Conservation (phyloP, 495 filamentous ascomycete genomes). For the Neurospora hispaniola region DNA sequence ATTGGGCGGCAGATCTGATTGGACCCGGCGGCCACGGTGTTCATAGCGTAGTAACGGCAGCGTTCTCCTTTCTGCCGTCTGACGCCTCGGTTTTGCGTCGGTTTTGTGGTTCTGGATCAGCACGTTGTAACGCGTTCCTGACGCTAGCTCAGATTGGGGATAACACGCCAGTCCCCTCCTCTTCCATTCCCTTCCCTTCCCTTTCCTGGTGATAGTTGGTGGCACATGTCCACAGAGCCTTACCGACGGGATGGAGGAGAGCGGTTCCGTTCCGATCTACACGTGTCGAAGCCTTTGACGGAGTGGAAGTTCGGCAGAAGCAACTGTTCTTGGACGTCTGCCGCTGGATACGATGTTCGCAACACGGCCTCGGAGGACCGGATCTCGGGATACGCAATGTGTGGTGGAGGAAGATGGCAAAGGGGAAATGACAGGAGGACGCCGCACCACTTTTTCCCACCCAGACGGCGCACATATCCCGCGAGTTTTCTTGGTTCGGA, state of each 20-base stretch:
- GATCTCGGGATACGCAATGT: not conserved
- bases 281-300: not conserved
- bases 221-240: not conserved
- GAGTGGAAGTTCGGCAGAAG: not conserved
- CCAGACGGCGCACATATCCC: not conserved
- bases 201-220: not conserved
- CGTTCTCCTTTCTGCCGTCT: not conserved
- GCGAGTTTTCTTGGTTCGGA: not conserved
- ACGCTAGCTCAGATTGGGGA: not conserved
- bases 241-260: not conserved
- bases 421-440: not conserved
- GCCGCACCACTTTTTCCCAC: not conserved
- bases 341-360: not conserved
- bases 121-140: slow-evolving; percentile 1
- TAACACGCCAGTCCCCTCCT: not conserved
- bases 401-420: not conserved
- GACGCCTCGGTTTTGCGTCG: not conserved
- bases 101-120: not conserved
- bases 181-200: not conserved
- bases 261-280: not conserved
- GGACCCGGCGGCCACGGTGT: not conserved
- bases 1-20: not conserved
- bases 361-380: not conserved
- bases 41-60: not conserved
- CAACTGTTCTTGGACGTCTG: not conserved